Percentiles rank a stretch among this genome's conserved stretches.
Evolutionary conservation across 1,284 basidiomycete genomes (phyloP).

Genomic region (Malassezia nana): DNA sequence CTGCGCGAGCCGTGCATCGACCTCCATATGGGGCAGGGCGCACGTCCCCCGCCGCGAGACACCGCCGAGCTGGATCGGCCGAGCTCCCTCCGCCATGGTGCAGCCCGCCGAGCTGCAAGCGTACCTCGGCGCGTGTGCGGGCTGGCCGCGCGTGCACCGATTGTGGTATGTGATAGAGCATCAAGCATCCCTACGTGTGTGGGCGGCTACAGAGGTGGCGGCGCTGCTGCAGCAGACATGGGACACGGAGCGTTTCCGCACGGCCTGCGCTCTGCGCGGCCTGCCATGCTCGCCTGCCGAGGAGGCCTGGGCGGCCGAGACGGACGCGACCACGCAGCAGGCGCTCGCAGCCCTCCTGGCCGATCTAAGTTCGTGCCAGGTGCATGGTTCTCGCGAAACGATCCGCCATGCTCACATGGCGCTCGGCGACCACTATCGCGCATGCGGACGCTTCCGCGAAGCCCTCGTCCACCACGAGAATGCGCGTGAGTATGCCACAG

Average conservation of each 20-base stretch:
- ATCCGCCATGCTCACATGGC: conserved; percentile 80
- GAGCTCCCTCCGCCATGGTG: not conserved
- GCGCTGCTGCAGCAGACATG: conserved; percentile 5
- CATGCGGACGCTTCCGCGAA: conserved; percentile 59
- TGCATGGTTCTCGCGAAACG: conserved; percentile 88
- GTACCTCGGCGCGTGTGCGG: not conserved
- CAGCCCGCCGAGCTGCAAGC: not conserved
- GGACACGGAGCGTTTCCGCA: conserved; percentile 13
- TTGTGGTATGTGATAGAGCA: conserved; percentile 5
- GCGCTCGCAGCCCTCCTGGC: conserved; percentile 69
- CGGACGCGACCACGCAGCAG: conserved; percentile 56
- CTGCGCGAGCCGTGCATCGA: conserved; percentile 3
- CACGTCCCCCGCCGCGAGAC: not conserved
- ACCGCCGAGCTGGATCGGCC: not conserved
- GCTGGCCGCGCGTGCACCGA: conserved; percentile 5
- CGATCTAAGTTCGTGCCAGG: conserved; percentile 76
- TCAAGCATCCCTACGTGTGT: not conserved
- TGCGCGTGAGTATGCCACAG: conserved; percentile 73
- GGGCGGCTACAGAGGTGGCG: conserved; percentile 3
- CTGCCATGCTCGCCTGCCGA: conserved; percentile 18
- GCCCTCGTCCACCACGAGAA: conserved; percentile 71
- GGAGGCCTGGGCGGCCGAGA: conserved; percentile 60
- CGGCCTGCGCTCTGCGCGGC: conserved; percentile 5
- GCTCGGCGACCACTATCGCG: conserved; percentile 64
- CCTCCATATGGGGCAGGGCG: not conserved